Percentiles rank a stretch among this genome's conserved stretches.
Evolutionary conservation across 2,329 filamentous ascomycete species (phyloP).

Genomic region (Cladosporium colombiae): DNA sequence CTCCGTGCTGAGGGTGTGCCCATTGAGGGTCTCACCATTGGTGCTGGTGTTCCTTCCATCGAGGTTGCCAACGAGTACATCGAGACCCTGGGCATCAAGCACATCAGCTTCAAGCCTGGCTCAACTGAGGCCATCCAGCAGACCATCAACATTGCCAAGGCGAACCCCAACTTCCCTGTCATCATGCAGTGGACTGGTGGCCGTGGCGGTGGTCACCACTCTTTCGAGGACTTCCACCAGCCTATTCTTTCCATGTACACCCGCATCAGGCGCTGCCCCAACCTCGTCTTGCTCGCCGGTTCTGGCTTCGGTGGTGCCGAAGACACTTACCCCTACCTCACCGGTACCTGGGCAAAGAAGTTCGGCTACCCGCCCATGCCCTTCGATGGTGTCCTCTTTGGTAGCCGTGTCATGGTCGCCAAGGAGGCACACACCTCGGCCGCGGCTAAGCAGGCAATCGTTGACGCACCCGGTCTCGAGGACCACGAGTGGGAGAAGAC

Average conservation of each 20-base stretch:
- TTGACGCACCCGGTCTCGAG: conserved; percentile 78
- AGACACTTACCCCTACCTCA: conserved; percentile 90
- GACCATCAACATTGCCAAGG: conserved; percentile 89
- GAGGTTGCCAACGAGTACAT: conserved; percentile 95
- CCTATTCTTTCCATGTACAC: conserved; percentile 90
- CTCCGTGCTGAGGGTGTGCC: conserved; percentile 83
- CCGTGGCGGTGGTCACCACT: conserved; percentile 90
- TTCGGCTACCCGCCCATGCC: conserved; percentile 92
- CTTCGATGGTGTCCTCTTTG: conserved; percentile 88
- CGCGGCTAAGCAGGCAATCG: conserved; percentile 86
- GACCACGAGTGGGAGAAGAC: conserved; percentile 89
- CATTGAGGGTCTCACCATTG: conserved; percentile 89
- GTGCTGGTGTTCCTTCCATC: conserved; percentile 89
- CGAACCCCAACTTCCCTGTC: conserved; percentile 91
- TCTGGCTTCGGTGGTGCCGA: conserved; percentile 89
- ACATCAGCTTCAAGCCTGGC: conserved; percentile 92
- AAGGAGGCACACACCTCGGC: conserved; percentile 89
- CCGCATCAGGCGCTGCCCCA: conserved; percentile 79
- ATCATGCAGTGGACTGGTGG: conserved; percentile 94
- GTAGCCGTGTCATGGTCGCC: conserved; percentile 91
- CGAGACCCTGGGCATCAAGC: conserved; percentile 85
- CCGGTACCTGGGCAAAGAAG: conserved; percentile 81
- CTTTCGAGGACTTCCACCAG: conserved; percentile 92
- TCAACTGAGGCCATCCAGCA: conserved; percentile 85
- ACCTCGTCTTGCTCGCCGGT: conserved; percentile 85